Base-by-base conservation (phyloP, 176 grass and related monocot species). In the Paspalum vaginatum region DNA sequence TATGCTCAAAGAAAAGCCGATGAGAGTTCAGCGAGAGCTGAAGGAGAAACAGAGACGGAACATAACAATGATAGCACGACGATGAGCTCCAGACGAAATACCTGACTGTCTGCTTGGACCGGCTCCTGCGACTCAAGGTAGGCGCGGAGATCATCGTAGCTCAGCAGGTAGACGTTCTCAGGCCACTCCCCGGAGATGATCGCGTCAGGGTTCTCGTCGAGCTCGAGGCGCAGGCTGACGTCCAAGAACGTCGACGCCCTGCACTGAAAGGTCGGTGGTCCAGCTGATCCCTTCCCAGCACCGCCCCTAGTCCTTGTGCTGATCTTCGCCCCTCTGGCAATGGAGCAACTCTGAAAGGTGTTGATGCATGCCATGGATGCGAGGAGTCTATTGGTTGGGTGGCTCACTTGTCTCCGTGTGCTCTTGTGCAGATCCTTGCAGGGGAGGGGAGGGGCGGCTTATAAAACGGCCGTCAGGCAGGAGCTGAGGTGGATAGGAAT, bases 111-210 rank as follows among this genome's bases (percentile, higher is more conserved):
- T 8, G 44, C 84, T 0, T 64, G 46, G 21, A 24, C 18, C 5
- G 40, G n/a, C 50, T 80, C 26, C 75, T 94, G 90, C 0, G 96
- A 89, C 79, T 93, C 49, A 8, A 95, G 81, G 61, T 91, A 99
- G 7, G 38, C 68, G 2, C 88, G 88, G 26, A 99, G 84, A 60
- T 95, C 96, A 0, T 93, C 88, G 15, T 87, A 99, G 75, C 86
- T 91, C 17, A 99, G 71, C 32, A 99, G 76, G 17, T 88, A 99
- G 86, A 80, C 81, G 85, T 89, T 95, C 81, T 95, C 96, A 0
- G 88, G 87, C 96, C 96, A 99, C 82, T 90, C 96, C 0, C 90
- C 82, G 0, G 96, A 95, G 86, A 99, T 91, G 79, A 99, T 95
- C 9, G 79, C 96, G 20, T 95, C 88, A 37, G 92, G 96, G 70